Base-by-base conservation (phyloP, 345 rosid species). In the Mangifera indica region DNA sequence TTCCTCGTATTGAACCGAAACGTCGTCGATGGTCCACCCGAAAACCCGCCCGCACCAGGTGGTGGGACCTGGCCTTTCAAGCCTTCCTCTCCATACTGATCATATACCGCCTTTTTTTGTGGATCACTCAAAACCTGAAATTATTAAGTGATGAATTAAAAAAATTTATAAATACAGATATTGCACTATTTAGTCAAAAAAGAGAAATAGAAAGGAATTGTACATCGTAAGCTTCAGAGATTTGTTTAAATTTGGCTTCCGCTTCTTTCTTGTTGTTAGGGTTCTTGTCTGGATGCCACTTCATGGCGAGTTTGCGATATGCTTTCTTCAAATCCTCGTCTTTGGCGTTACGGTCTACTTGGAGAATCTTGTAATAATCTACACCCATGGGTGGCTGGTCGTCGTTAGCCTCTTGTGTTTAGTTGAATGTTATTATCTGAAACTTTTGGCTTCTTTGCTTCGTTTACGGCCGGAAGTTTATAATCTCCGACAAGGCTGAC, bases 211-310 rank as follows among this genome's bases (percentile, higher is more conserved):
- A 17, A 4, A 15, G 60, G 51, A 46, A 63, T 10, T 12, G 25
- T 86, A 92, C 97, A 77, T 92, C 97, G 80, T 90, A 92, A 42
- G 97, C 97, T 82, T 92, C 97, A 67, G 97, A 90, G 88, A 90
- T 90, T 88, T 92, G 89, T 73, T 90, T 92, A 87, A 92, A 92
- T 81, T 88, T 92, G 73, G 96, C 86, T 75, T 92, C 96, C 57
- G 97, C 96, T 9, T 86, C 96, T 48, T 92, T 92, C 83, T 92
- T 89, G 82, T 70, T 83, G 74, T 75, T 89, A 81, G 93, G 97
- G 84, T 91, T 93, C 82, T 93, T 91, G 59, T 91, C 97, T 42
- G 97, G 95, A 78, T 93, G 97, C 97, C 94, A 89, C 40, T 88
- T 91, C 97, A 92, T 92, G 24, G 96, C 93, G n/a, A 90, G 92